Conservation (phyloP, 208 protist species). For the Trypanosoma mega region DNA sequence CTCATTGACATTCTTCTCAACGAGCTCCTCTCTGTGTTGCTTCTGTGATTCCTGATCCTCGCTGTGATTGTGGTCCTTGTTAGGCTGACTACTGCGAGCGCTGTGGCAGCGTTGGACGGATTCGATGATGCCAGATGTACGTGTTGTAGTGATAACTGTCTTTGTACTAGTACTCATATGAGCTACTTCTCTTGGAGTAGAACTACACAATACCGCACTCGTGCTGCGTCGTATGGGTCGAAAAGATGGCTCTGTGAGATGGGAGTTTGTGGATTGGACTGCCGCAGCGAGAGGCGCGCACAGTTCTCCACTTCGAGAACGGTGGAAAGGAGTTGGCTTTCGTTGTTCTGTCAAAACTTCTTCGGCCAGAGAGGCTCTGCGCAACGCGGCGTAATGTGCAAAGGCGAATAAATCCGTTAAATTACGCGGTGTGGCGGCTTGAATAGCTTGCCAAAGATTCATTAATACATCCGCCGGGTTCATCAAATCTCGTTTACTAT, state of each 20-base stretch:
- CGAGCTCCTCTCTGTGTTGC: too few relatives aligned
- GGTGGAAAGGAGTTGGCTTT: neutral
- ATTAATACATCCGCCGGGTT: neutral
- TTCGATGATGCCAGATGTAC: too few relatives aligned
- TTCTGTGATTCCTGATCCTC: too few relatives aligned
- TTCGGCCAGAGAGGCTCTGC: neutral
- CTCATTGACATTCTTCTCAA: too few relatives aligned
- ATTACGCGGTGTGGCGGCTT: constrained; percentile 3
- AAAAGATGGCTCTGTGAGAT: neutral
- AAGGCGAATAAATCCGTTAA: constrained; percentile 16
- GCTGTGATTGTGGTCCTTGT: too few relatives aligned
- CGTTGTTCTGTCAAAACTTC: neutral
- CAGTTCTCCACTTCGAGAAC: neutral
- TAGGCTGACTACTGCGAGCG: too few relatives aligned
- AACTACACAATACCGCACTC: constrained; percentile 4
- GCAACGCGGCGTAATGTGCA: constrained; percentile 9
- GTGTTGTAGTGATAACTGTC: too few relatives aligned
- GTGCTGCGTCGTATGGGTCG: constrained; percentile 7
- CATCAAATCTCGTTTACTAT: neutral
- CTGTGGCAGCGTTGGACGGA: too few relatives aligned
- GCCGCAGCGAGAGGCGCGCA: too few relatives aligned
- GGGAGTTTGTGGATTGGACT: too few relatives aligned
- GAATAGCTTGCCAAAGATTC: constrained; percentile 9
- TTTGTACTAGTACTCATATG: neutral
- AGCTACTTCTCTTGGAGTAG: too few relatives aligned